phyloP scores from a whole-genome alignment of 192 early-diverging fungal species.

The Dissophora ornata region DNA sequence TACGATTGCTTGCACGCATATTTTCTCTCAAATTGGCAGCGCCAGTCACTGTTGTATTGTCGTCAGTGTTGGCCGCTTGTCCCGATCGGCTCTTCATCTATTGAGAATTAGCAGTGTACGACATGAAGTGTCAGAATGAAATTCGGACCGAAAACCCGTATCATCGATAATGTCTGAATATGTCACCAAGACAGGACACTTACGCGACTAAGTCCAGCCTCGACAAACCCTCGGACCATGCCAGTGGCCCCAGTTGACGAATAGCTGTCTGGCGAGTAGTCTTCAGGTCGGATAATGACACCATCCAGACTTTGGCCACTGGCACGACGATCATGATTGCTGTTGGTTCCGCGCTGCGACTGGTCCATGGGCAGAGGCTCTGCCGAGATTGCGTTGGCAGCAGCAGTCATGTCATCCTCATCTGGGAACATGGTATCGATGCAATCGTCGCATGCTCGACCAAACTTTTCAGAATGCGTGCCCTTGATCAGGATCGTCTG shows the following conservation, averaged over 20 bases:
- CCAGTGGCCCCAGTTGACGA: conserved; percentile 13
- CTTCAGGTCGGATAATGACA: conserved; percentile 24
- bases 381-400: neutral
- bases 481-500: conserved; percentile 57
- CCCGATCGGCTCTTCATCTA: conserved; percentile 44
- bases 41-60: too few species aligned
- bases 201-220: conserved; percentile 47
- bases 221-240: conserved; percentile 49
- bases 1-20: conserved; percentile 18
- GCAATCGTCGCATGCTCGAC: conserved; percentile 57
- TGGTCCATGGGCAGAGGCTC: conserved; percentile 17
- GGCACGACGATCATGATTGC: conserved; percentile 3
- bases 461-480: conserved; percentile 44
- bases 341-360: neutral
- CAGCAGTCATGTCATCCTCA: conserved; percentile 7
- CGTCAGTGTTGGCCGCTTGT: too few species aligned
- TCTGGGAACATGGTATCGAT: conserved; percentile 59
- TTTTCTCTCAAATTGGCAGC: conserved; percentile 1
- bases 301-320: conserved; percentile 36
- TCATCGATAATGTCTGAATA: neutral
- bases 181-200: neutral
- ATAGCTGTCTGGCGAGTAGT: conserved; percentile 14
- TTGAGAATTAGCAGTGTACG: neutral
- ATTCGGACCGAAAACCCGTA: too few species aligned
- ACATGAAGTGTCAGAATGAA: neutral